These are phyloP conservation scores for Jackrogersella multiformis DNA, from an alignment of 495 filamentous ascomycete species.

Conservation along the genomic window DNA sequence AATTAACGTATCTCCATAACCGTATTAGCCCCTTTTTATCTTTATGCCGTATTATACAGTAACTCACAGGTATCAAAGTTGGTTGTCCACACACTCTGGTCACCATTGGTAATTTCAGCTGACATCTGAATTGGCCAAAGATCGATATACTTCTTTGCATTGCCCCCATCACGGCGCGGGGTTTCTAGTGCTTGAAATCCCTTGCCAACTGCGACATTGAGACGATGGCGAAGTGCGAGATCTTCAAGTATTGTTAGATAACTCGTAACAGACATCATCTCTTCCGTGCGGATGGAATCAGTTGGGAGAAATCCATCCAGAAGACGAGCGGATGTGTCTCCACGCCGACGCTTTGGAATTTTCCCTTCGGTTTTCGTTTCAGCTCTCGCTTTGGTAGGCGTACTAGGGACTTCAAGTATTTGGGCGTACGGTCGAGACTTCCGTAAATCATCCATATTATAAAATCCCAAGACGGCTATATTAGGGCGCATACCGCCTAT, in stretches of 20 bases:
- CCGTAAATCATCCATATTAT: constrained; percentile 77
- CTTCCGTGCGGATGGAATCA: constrained; percentile 66
- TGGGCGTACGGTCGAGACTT: constrained; percentile 51
- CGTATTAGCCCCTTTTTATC: neutral
- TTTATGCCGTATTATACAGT: neutral
- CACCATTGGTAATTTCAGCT: constrained; percentile 73
- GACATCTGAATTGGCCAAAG: constrained; percentile 89
- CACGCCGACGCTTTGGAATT: constrained; percentile 47
- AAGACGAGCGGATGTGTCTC: constrained; percentile 57
- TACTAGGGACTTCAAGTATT: constrained; percentile 46
- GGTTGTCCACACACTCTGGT: constrained; percentile 78
- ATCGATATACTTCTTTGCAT: constrained; percentile 82
- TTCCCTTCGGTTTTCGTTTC: constrained; percentile 37
- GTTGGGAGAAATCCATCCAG: constrained; percentile 65
- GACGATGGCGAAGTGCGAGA: constrained; percentile 75
- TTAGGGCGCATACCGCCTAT: constrained; percentile 93
- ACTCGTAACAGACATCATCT: constrained; percentile 68
- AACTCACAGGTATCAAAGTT: constrained; percentile 85
- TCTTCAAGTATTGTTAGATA: constrained; percentile 90
- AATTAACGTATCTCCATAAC: constrained; percentile 73
- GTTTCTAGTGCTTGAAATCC: constrained; percentile 82
- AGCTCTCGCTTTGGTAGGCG: constrained; percentile 20
- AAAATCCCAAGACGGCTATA: constrained; percentile 79
- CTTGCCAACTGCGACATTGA: constrained; percentile 87
- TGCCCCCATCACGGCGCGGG: constrained; percentile 63